Evolutionary conservation across 306 rosid genomes (phyloP), one percentile per base, ranked within the genome.

Genomic region (Hippophae tibetana): DNA sequence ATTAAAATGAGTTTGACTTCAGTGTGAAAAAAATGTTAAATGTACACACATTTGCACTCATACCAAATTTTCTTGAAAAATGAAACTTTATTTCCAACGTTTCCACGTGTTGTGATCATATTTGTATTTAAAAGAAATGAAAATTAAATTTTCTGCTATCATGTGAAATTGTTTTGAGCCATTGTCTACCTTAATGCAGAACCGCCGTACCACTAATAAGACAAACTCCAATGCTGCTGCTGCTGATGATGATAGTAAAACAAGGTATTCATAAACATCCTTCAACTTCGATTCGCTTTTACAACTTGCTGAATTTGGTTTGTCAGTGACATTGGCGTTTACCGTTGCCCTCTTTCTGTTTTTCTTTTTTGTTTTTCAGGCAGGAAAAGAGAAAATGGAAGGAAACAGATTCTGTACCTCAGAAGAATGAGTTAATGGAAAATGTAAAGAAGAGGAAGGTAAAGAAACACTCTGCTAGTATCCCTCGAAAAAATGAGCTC

Each of bases 181-280:
- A 45, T 18, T 68, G 42, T 25, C 25, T 53, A 10, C 68, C 60
- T 47, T 53, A 49, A 41, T 73, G 79, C 87, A 87, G 98, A 87
- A 79, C 72, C 96, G 95, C 65, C 96, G 76, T 70, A 80, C 3
- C 38, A 31, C 38, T 31, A 31, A 73, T 60, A 83, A 81, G 76
- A 61, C 77, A 53, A 76, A 69, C 65, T 38, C 69, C 41, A 67
- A 64, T 65, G 86, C 70, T 59, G 71, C 64, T 68, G 82, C 48
- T 40, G 45, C 60, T 2, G 72, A 58, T 52, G 23, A 18, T 18
- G 23, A 18, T 18, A 1, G 23, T 47, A 74, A 81, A 63, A 64
- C 60, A 61, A 55, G 49, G 38, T 65, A 73, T 48, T 78, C 67
- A 42, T 79, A 70, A 73, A 71, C 83, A 68, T 64, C 86, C 68